A percentile compares a stretch with the other conserved stretches of the same genome.
Evolutionary conservation across 1,139 yeast genomes (phyloP).

Genomic region (Geotrichum histeridarum): DNA sequence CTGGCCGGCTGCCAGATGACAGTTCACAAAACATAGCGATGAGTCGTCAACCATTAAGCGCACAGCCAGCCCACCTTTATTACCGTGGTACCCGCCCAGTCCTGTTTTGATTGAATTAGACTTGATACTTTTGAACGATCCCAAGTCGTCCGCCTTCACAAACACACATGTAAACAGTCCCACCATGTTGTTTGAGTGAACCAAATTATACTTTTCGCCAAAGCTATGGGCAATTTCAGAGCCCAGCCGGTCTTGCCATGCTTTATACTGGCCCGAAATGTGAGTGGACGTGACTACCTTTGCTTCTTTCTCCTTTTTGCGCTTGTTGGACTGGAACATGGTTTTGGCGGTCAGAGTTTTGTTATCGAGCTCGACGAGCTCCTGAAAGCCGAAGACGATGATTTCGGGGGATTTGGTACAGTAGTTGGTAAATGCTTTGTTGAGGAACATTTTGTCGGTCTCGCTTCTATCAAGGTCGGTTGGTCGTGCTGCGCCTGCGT

Average conservation of each 20-base stretch:
- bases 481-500: constrained; percentile 42
- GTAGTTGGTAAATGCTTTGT: constrained; percentile 22
- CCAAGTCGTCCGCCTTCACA: constrained; percentile 48
- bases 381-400: constrained; percentile 86
- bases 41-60: constrained; percentile 72
- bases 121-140: constrained; percentile 58
- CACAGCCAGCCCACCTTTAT: constrained; percentile 90
- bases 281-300: constrained; percentile 32
- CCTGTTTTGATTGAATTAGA: constrained; percentile 89
- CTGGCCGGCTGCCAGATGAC: constrained; percentile 91
- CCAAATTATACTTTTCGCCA: constrained; percentile 50
- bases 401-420: constrained; percentile 52
- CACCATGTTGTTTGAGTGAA: constrained; percentile 84
- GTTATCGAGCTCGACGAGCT: constrained; percentile 83
- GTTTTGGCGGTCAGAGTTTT: constrained; percentile 68
- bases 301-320: constrained; percentile 28
- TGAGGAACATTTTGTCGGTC: constrained; percentile 25
- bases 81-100: constrained; percentile 89
- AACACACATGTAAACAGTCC: constrained; percentile 71
- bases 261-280: constrained; percentile 38
- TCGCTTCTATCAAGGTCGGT: constrained; percentile 30
- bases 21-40: constrained; percentile 71
- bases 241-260: constrained; percentile 40
- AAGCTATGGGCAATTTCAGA: constrained; percentile 15
- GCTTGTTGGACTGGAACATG: constrained; percentile 48